phyloP scores from a whole-genome alignment of 2,329 filamentous ascomycete species.

The Didymella pomorum region DNA sequence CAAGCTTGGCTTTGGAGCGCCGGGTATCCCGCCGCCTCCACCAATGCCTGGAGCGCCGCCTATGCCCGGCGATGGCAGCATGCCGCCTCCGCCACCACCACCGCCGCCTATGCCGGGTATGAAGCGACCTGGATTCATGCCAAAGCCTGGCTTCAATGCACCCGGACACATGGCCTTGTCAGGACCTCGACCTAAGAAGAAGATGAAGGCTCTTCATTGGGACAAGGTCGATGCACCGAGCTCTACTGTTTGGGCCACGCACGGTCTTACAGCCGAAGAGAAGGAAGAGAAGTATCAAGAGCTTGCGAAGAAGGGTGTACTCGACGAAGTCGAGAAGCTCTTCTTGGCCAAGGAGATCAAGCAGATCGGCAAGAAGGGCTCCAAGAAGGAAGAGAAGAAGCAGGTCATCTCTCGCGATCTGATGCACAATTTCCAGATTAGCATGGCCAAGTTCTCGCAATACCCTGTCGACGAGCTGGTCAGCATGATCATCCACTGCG shows the following conservation, averaged over 20 bases:
- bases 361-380: conserved; percentile 73
- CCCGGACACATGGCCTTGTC: conserved; percentile 72
- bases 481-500: conserved; percentile 95
- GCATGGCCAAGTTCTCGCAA: conserved; percentile 91
- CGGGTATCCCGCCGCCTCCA: conserved; percentile 56
- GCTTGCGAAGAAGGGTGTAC: conserved; percentile 89
- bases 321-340: conserved; percentile 96
- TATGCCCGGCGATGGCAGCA: conserved; percentile 57
- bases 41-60: conserved; percentile 59
- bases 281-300: conserved; percentile 97
- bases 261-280: conserved; percentile 83
- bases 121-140: conserved; percentile 75
- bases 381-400: conserved; percentile 94
- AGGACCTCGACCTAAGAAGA: conserved; percentile 93
- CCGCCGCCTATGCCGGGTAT: conserved; percentile 68
- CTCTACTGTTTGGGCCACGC: conserved; percentile 90
- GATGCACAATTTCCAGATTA: conserved; percentile 67
- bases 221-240: conserved; percentile 95
- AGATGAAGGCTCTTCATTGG: conserved; percentile 99
- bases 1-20: conserved; percentile 51
- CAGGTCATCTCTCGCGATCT: conserved; percentile 93
- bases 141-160: conserved; percentile 64
- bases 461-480: conserved; percentile 83
- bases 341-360: conserved; percentile 98
- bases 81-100: conserved; percentile 62